Conservation (phyloP, 805 yeast species). For the Candida gorgasii region DNA sequence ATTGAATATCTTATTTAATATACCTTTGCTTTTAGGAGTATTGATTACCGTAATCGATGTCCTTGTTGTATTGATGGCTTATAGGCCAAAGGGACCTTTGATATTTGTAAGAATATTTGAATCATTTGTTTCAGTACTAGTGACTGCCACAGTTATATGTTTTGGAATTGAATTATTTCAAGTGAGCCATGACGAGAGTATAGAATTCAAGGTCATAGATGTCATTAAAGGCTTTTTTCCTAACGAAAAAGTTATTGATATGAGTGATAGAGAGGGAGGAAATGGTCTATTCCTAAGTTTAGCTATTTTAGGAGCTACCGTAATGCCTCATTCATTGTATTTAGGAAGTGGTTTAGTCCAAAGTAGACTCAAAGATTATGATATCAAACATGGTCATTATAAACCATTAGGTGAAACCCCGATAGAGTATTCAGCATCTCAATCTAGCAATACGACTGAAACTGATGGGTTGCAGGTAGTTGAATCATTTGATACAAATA, state of each 20-base stretch:
- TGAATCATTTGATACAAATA: slow-evolving; percentile 5
- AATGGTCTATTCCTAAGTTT: slow-evolving; percentile 72
- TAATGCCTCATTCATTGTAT: slow-evolving; percentile 89
- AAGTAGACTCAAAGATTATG: slow-evolving; percentile 77
- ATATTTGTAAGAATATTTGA: slow-evolving; percentile 77
- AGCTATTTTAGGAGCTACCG: slow-evolving; percentile 91
- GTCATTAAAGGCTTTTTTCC: slow-evolving; percentile 71
- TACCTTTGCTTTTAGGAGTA: slow-evolving; percentile 78
- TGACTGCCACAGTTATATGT: slow-evolving; percentile 72
- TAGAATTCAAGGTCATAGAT: slow-evolving; percentile 45
- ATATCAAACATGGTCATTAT: slow-evolving; percentile 59
- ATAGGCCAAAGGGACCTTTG: slow-evolving; percentile 73
- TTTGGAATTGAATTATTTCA: slow-evolving; percentile 74
- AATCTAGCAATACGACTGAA: not conserved
- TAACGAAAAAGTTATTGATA: slow-evolving; percentile 42
- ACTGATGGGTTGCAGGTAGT: slow-evolving; percentile 2
- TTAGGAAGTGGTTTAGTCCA: slow-evolving; percentile 87
- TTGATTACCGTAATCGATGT: slow-evolving; percentile 81
- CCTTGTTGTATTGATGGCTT: slow-evolving; percentile 72
- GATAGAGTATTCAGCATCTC: not conserved
- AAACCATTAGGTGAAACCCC: slow-evolving; percentile 15
- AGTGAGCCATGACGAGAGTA: slow-evolving; percentile 52
- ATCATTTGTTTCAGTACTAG: slow-evolving; percentile 67
- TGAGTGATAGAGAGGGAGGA: slow-evolving; percentile 48
- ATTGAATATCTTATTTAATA: slow-evolving; percentile 68